phyloP scores from a whole-genome alignment of 169 alveolate species.

The Plasmodium knowlesi region DNA sequence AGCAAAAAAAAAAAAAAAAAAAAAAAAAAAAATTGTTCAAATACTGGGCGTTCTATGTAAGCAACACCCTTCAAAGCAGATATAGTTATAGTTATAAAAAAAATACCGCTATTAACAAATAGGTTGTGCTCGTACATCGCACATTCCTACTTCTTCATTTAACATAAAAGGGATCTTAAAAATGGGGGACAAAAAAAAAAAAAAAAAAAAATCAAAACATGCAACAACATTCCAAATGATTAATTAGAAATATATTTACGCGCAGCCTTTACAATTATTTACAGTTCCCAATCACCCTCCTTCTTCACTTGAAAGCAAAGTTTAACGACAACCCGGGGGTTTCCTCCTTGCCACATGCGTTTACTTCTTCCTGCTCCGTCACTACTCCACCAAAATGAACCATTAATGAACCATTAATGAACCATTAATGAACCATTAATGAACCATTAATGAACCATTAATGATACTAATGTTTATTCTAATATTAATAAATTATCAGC shows the following conservation, averaged over 20 bases:
- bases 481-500: neutral
- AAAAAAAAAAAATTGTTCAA: neutral
- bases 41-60: neutral
- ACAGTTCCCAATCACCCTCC: neutral
- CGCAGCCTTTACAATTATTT: neutral
- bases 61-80: neutral
- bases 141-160: neutral
- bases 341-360: neutral
- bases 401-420: no score
- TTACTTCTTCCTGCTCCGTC: neutral
- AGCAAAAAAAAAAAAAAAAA: neutral
- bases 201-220: neutral
- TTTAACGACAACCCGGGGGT: neutral
- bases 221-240: neutral
- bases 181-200: neutral
- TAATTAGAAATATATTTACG: neutral
- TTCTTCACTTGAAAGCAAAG: neutral
- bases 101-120: neutral
- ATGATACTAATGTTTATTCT: neutral
- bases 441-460: neutral
- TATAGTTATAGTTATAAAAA: neutral
- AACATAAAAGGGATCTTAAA: conserved; percentile 3
- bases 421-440: neutral
- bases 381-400: neutral
- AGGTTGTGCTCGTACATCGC: neutral